Conservation (phyloP, 192 early-diverging fungal genomes). For the Funneliformis geosporum region DNA sequence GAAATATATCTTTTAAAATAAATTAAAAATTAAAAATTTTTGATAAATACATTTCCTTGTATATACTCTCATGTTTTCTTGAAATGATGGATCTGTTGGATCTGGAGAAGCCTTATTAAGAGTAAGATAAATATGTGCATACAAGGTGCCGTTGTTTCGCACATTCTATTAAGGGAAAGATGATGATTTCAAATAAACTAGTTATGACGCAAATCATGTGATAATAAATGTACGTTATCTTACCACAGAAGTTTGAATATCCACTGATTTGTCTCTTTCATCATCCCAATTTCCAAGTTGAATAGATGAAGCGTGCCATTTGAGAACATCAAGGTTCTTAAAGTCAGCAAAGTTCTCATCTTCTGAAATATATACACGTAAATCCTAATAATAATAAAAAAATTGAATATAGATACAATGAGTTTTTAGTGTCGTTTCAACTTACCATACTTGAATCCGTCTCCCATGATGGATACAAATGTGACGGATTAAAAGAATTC, state of each 20-base stretch:
- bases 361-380: conserved; percentile 53
- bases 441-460: conserved; percentile 1
- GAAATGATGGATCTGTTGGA: conserved; percentile 42
- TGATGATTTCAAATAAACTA: conserved; percentile 3
- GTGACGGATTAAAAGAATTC: neutral
- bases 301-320: conserved; percentile 47
- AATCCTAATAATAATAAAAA: conserved; percentile 36
- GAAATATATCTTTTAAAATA: neutral
- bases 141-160: conserved; percentile 58
- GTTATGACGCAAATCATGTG: neutral
- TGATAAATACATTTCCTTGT: conserved; percentile 48
- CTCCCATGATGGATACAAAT: neutral
- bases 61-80: conserved; percentile 50
- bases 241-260: conserved; percentile 50
- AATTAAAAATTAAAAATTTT: neutral
- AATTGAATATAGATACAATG: neutral
- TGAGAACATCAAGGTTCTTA: conserved; percentile 42
- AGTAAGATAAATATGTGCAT: conserved; percentile 62
- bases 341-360: conserved; percentile 46
- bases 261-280: conserved; percentile 43
- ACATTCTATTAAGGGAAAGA: conserved; percentile 41
- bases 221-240: neutral
- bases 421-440: neutral
- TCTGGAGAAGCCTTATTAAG: conserved; percentile 43
- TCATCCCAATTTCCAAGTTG: conserved; percentile 46